Conservation (phyloP, 2,329 filamentous ascomycete species). For the Pyrenochaeta sp. region DNA sequence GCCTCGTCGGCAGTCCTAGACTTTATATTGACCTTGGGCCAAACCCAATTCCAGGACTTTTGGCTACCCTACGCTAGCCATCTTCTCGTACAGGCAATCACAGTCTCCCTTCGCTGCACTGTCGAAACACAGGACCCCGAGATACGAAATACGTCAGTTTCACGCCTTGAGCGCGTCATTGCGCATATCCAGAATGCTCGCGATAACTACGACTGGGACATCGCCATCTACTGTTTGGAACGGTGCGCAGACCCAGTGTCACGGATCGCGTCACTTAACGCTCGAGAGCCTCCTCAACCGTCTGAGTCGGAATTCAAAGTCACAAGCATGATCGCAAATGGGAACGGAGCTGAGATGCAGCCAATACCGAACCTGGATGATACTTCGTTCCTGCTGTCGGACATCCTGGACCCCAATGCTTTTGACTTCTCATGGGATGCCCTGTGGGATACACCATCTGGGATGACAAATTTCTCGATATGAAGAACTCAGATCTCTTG, state of each 20-base stretch:
- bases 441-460: slow-evolving; percentile 47
- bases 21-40: slow-evolving; percentile 58
- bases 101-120: slow-evolving; percentile 60
- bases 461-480: slow-evolving; percentile 44
- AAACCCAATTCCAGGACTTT: slow-evolving; percentile 61
- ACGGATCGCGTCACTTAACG: slow-evolving; percentile 44
- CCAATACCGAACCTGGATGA: slow-evolving; percentile 37
- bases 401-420: slow-evolving; percentile 43
- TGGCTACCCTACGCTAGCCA: slow-evolving; percentile 62
- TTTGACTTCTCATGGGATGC: slow-evolving; percentile 51
- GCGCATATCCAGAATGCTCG: slow-evolving; percentile 57
- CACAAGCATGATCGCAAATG: slow-evolving; percentile 16
- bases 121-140: slow-evolving; percentile 60
- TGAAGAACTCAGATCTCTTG: too few species aligned
- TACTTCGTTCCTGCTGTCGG: slow-evolving; percentile 36
- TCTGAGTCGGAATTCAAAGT: slow-evolving; percentile 26
- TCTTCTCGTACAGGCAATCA: slow-evolving; percentile 63
- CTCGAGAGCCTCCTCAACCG: slow-evolving; percentile 25
- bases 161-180: slow-evolving; percentile 59
- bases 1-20: slow-evolving; percentile 61
- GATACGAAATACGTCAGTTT: slow-evolving; percentile 56
- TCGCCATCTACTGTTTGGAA: slow-evolving; percentile 64
- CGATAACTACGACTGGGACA: slow-evolving; percentile 63
- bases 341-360: slow-evolving; percentile 5
- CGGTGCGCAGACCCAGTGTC: slow-evolving; percentile 48